phyloP scores from a whole-genome alignment of 139 green algal species.

The Asterochloris erici region DNA sequence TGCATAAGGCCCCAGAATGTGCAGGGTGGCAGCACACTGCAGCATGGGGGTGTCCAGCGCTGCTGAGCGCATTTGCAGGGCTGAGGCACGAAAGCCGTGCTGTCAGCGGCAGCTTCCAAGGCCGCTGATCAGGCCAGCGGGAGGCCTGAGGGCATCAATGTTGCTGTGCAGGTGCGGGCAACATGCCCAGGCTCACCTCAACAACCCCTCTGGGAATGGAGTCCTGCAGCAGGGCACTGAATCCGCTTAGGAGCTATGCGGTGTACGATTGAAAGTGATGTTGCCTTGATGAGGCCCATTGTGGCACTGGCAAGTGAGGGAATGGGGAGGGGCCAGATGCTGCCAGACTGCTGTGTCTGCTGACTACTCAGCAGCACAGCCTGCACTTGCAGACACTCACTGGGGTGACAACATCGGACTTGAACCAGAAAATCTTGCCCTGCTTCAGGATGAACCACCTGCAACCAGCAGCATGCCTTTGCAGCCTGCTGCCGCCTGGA shows the following conservation, averaged over 20 bases:
- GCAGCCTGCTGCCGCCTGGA: not conserved
- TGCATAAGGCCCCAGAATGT: no score
- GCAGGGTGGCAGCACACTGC: no score
- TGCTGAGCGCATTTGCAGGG: not conserved
- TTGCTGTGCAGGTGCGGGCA: not conserved
- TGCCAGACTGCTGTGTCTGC: not conserved
- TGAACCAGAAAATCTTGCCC: conserved; percentile 99
- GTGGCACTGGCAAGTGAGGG: not conserved
- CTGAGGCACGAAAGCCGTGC: not conserved
- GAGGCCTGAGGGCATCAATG: no score
- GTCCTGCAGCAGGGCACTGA: conserved; percentile 37
- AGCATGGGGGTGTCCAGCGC: not conserved
- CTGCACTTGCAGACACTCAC: conserved; percentile 35
- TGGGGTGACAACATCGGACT: conserved; percentile 78
- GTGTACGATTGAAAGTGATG: no score
- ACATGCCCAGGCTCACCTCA: conserved; percentile 46
- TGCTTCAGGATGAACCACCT: conserved; percentile 99
- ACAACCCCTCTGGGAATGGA: conserved; percentile 90
- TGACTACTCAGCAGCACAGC: not conserved
- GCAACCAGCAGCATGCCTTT: conserved; percentile 1
- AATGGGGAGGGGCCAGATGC: not conserved
- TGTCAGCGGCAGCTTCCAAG: no score
- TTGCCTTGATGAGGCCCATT: no score
- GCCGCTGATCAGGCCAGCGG: no score
- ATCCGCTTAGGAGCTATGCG: no score